Evolutionary conservation across 2,329 filamentous ascomycete genomes (phyloP).

Genomic region (Fusarium chuoi): DNA sequence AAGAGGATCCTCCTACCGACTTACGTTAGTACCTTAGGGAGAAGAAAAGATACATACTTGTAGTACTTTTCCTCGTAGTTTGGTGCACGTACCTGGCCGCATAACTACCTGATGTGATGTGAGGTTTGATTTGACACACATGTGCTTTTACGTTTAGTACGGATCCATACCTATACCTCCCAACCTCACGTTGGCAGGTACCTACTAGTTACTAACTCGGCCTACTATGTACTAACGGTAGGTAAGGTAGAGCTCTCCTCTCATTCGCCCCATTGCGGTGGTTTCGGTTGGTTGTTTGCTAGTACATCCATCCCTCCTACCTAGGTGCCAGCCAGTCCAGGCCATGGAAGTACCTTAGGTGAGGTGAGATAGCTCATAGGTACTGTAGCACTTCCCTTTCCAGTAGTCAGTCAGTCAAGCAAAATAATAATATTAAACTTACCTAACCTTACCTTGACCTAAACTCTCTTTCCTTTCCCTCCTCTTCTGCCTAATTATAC

Average conservation of each 20-base stretch:
- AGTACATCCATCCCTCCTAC: conserved; percentile 24
- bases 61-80: neutral
- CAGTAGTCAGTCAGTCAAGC: neutral
- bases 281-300: conserved; percentile 37
- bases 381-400: conserved; percentile 28
- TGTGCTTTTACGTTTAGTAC: conserved; percentile 24
- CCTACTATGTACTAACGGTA: neutral
- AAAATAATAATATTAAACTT: conserved; percentile 22
- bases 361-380: conserved; percentile 12
- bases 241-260: conserved; percentile 6
- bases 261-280: conserved; percentile 25
- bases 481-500: conserved; percentile 14
- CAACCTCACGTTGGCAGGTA: neutral
- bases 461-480: conserved; percentile 30
- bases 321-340: conserved; percentile 1
- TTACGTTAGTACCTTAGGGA: neutral
- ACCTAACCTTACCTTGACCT: conserved; percentile 25
- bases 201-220: neutral
- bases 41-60: conserved; percentile 15
- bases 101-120: conserved; percentile 23
- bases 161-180: conserved; percentile 1
- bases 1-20: neutral
- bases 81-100: conserved; percentile 14
- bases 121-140: conserved; percentile 9
- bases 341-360: neutral